phyloP scores from a whole-genome alignment of 768 basidiomycete species.

The Sporobolomyces roseus region DNA sequence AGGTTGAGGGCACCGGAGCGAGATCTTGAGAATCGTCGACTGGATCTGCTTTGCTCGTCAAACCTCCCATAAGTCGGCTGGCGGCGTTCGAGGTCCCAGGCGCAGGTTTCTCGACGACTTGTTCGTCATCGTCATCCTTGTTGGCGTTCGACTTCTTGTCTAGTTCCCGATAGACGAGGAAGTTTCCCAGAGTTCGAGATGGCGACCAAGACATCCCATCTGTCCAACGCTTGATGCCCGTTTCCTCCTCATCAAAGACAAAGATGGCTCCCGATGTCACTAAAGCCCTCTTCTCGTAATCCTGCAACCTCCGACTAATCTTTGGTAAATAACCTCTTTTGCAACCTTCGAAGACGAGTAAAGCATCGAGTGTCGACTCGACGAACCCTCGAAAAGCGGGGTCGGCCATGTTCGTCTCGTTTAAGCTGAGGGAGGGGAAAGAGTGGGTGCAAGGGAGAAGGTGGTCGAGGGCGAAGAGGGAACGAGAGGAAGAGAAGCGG shows the following conservation, averaged over 20 bases:
- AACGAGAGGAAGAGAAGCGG: too few species aligned
- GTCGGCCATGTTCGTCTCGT: too few species aligned
- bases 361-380: conserved; percentile 88
- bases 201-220: conserved; percentile 97
- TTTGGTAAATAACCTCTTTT: conserved; percentile 82
- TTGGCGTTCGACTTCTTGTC: conserved; percentile 55
- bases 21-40: conserved; percentile 24
- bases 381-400: conserved; percentile 66
- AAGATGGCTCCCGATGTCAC: conserved; percentile 91
- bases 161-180: conserved; percentile 89
- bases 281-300: conserved; percentile 79
- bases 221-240: conserved; percentile 85
- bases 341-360: conserved; percentile 94
- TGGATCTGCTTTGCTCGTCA: conserved; percentile 35
- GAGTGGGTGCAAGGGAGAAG: too few species aligned
- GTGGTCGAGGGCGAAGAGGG: too few species aligned
- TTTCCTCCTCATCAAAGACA: conserved; percentile 95
- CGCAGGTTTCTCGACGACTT: not conserved
- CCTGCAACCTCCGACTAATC: conserved; percentile 85
- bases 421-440: too few species aligned
- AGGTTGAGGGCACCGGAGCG: not conserved
- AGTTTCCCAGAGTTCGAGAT: conserved; percentile 86
- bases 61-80: conserved; percentile 19
- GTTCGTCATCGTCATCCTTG: conserved; percentile 47
- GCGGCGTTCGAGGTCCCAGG: not conserved